phyloP scores from a whole-genome alignment of 768 basidiomycete species.

The Suillus weaverae region DNA sequence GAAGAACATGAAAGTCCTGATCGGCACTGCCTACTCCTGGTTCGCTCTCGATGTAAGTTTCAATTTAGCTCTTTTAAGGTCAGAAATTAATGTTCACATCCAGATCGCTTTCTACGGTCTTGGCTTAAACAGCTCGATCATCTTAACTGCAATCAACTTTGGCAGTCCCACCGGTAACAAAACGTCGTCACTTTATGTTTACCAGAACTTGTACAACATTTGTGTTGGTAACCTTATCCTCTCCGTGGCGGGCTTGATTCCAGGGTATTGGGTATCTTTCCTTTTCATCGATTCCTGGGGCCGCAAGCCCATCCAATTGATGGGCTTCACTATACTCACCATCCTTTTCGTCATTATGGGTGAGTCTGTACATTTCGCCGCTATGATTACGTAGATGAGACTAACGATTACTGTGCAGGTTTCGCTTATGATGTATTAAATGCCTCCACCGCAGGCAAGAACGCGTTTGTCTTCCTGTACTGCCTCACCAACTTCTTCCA shows the following conservation, averaged over 20 bases:
- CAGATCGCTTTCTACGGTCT: constrained; percentile 89
- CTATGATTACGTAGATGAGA: neutral
- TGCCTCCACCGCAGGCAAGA: constrained; percentile 39
- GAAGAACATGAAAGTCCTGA: constrained; percentile 76
- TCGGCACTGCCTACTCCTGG: constrained; percentile 84
- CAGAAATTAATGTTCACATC: constrained; percentile 6
- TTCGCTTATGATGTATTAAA: constrained; percentile 64
- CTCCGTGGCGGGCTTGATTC: constrained; percentile 76
- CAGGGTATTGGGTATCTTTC: constrained; percentile 63
- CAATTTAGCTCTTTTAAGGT: neutral
- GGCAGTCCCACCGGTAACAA: constrained; percentile 41
- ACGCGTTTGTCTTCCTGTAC: constrained; percentile 80
- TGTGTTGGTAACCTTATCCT: constrained; percentile 77
- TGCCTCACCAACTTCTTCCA: constrained; percentile 90
- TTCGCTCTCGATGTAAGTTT: constrained; percentile 77
- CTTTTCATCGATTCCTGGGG: constrained; percentile 77
- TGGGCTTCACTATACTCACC: constrained; percentile 73
- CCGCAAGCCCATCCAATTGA: constrained; percentile 77
- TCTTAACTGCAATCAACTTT: constrained; percentile 68
- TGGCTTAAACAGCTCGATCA: constrained; percentile 78
- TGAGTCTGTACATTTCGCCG: constrained; percentile 50
- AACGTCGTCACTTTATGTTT: constrained; percentile 42
- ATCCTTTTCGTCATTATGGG: constrained; percentile 69
- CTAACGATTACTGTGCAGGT: constrained; percentile 38
- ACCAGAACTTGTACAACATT: constrained; percentile 60